These are phyloP conservation scores for Sporobolomyces phaffii DNA, from an alignment of 768 basidiomycete species.

Conservation along the genomic window DNA sequence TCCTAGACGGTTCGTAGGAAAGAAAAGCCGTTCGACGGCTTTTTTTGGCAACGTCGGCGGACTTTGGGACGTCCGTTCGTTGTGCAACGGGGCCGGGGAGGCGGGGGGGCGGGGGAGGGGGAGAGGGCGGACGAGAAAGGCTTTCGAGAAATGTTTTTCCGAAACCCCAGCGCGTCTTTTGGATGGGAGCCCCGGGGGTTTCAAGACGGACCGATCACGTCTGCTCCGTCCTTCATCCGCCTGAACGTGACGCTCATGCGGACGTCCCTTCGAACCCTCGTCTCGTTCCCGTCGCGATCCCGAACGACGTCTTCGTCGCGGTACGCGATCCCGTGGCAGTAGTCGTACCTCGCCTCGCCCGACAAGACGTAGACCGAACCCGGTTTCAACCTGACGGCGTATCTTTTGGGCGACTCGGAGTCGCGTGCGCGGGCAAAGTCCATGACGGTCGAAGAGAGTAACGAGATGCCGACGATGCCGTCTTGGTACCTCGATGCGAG, in stretches of 20 bases:
- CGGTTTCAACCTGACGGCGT: constrained; percentile 66
- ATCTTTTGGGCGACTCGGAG: background rate
- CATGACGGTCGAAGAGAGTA: constrained; percentile 77
- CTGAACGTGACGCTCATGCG: constrained; percentile 79
- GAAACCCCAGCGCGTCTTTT: too few species aligned
- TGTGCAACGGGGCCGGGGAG: too few species aligned
- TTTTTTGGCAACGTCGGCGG: background rate
- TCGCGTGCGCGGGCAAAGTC: constrained; percentile 52
- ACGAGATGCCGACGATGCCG: constrained; percentile 80
- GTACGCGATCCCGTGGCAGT: constrained; percentile 80
- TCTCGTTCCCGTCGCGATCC: constrained; percentile 42
- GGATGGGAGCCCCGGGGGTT: too few species aligned
- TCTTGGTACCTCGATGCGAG: constrained; percentile 75
- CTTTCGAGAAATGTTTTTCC: too few species aligned
- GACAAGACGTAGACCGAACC: constrained; percentile 71
- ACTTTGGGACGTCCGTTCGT: too few species aligned
- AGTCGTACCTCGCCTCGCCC: constrained; percentile 72
- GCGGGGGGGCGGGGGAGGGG: too few species aligned
- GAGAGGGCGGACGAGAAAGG: too few species aligned
- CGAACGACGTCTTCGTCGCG: constrained; percentile 58
- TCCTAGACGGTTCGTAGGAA: too few species aligned
- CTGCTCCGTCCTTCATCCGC: constrained; percentile 78
- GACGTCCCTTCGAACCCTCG: constrained; percentile 47
- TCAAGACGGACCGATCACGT: constrained; percentile 9
- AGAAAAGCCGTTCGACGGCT: background rate